These are phyloP conservation scores for Astragalus glycyphyllos DNA, from an alignment of 306 rosid species.

Conservation along the genomic window DNA sequence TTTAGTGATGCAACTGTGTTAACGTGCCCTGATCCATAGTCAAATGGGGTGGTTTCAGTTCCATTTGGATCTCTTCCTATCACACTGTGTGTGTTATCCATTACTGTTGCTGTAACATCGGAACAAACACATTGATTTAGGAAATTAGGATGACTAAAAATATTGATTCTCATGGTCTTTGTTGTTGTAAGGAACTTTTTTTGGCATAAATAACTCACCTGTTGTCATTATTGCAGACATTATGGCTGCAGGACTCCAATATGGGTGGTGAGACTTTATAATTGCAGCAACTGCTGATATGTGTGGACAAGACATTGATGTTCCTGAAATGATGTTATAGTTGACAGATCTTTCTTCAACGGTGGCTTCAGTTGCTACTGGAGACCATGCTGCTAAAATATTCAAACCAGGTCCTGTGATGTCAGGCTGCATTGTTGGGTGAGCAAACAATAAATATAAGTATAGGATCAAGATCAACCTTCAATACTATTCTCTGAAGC, in stretches of 20 bases:
- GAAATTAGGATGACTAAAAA: slow-evolving; percentile 5
- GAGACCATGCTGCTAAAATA: slow-evolving; percentile 83
- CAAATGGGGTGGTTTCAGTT: slow-evolving; percentile 63
- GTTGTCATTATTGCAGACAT: slow-evolving; percentile 73
- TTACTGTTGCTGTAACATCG: slow-evolving; percentile 53
- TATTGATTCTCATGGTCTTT: slow-evolving; percentile 18
- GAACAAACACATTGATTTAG: slow-evolving; percentile 16
- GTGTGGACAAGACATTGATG: slow-evolving; percentile 77
- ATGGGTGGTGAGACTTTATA: slow-evolving; percentile 56
- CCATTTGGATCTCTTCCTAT: slow-evolving; percentile 75
- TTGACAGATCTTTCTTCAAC: slow-evolving; percentile 52
- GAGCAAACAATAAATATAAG: neutral
- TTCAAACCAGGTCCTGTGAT: slow-evolving; percentile 71
- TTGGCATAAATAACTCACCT: slow-evolving; percentile 40
- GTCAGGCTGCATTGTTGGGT: slow-evolving; percentile 64
- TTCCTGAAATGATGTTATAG: slow-evolving; percentile 71
- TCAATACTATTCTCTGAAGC: neutral
- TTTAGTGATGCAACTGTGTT: slow-evolving; percentile 64
- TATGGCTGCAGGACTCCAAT: slow-evolving; percentile 74
- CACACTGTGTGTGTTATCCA: slow-evolving; percentile 49
- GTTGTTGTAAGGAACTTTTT: neutral
- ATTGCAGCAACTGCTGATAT: slow-evolving; percentile 66
- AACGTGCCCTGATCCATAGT: slow-evolving; percentile 69
- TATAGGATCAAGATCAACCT: neutral
- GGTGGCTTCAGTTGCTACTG: slow-evolving; percentile 51